Base-by-base conservation (phyloP, 2,329 filamentous ascomycete species). In the Aureobasidium lini region DNA sequence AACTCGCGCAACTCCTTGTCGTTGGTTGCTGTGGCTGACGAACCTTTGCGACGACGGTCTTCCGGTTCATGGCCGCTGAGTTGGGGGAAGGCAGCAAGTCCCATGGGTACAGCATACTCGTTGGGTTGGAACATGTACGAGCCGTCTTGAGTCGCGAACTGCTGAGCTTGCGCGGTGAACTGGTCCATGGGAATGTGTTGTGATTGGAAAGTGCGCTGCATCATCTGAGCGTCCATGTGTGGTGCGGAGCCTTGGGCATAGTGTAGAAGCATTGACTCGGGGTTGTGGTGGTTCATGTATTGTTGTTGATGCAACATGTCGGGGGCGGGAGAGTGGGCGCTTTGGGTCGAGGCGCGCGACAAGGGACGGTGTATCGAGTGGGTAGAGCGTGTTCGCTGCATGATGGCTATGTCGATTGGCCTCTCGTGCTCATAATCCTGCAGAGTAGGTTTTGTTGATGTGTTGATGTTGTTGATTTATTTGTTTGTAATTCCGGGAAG, bases 1-100 rank as follows among this genome's bases (percentile, higher is more conserved):
- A 93, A 78, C 67, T 89, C 86, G 44, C 88, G 82, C 81, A 93
- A 85, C 71, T 93, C 89, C 61, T 88, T 79, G 71, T 92, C 89
- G 66, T 92, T 92, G 64, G 89, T 90, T 2, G 88, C 87, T 63
- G 84, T 90, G 15, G 87, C 85, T 50, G 85, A 81, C 31, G 82
- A 79, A n/a, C 76, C 73, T 31, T 82, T 79, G 71, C 80, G 74
- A 40, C 79, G 77, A 66, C 76, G 75, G 29, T 77, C 76, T 29
- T 78, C 76, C 4, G 68, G 65, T 23, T 61, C 60, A 16, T 49
- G 44, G 28, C 52, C 60, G 23, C 18, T 28, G 13, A 61, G 34
- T n/a, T 58, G 52, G 8, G 57, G 57, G 6, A 52, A 53, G 4
- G 37, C 39, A 10, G 44, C 40, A 7, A 61, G 36, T 8, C n/a